phyloP scores from a whole-genome alignment of 1,139 yeast species.

The Pichia sp. region DNA sequence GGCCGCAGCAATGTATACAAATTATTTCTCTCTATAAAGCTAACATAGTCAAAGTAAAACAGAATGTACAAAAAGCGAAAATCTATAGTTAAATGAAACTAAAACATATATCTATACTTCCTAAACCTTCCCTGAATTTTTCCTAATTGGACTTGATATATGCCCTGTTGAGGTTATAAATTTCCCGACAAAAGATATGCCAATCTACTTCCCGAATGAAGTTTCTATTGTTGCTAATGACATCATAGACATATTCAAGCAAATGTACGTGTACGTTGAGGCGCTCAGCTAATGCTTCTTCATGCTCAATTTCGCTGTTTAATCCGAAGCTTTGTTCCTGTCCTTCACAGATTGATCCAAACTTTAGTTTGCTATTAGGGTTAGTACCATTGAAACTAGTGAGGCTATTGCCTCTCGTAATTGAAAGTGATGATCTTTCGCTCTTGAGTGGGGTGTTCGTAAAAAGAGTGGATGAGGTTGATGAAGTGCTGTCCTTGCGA shows the following conservation, averaged over 20 bases:
- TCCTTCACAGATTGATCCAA: no score
- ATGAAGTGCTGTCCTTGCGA: neutral
- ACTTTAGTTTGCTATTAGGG: neutral
- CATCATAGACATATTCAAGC: neutral
- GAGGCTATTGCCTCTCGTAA: conserved; percentile 17
- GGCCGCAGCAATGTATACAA: no score
- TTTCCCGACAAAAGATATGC: conserved; percentile 85
- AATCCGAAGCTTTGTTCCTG: neutral
- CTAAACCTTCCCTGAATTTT: no score
- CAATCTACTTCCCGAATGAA: conserved; percentile 64
- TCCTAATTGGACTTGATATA: conserved; percentile 28
- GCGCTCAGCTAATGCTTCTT: no score
- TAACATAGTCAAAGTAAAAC: no score
- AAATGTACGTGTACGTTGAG: no score
- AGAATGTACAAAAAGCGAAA: no score
- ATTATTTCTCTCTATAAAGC: no score
- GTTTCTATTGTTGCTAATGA: conserved; percentile 2
- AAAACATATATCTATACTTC: no score
- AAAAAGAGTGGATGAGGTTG: conserved; percentile 7
- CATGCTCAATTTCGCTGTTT: neutral
- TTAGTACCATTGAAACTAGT: conserved; percentile 5
- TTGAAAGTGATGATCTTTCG: conserved; percentile 20
- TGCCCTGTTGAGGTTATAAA: conserved; percentile 64
- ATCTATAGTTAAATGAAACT: no score
- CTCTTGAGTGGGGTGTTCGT: conserved; percentile 7